Percentiles rank a stretch among this genome's conserved stretches.
Evolutionary conservation across 179 eudicot species (phyloP).

Genomic region (Patellifolia procumbens): DNA sequence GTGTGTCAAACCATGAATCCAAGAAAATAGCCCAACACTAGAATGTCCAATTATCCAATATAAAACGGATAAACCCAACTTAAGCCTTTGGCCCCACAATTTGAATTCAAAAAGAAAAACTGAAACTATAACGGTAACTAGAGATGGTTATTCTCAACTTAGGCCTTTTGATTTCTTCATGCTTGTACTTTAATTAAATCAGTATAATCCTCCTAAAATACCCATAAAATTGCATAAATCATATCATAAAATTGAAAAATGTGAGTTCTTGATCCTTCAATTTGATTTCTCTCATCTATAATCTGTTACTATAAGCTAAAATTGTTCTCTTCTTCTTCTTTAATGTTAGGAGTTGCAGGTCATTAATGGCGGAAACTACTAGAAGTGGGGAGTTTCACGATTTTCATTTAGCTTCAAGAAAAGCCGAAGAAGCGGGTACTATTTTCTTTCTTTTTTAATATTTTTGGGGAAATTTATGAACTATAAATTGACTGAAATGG

Average conservation of each 20-base stretch:
- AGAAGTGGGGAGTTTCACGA: constrained; percentile 54
- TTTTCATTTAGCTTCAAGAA: constrained; percentile 78
- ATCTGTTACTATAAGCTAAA: not conserved
- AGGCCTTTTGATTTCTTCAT: not conserved
- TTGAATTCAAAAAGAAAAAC: constrained; percentile 39
- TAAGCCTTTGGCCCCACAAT: constrained; percentile 26
- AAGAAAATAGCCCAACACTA: not conserved
- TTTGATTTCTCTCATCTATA: not conserved
- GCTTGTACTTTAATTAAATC: not conserved
- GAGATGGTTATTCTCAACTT: too few relatives aligned
- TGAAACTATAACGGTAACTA: constrained; percentile 28
- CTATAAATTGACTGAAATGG: not conserved
- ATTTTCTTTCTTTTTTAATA: not conserved
- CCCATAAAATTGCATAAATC: not conserved
- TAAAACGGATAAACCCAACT: not conserved
- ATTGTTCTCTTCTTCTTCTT: not conserved
- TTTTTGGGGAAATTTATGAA: not conserved
- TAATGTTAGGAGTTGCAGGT: constrained; percentile 26
- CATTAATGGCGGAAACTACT: constrained; percentile 54
- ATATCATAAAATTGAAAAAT: constrained; percentile 12
- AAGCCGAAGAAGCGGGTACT: constrained; percentile 89
- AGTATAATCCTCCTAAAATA: not conserved
- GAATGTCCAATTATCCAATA: too few relatives aligned
- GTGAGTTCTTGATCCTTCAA: constrained; percentile 20
- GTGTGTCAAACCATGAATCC: not conserved